Evolutionary conservation across 2,329 filamentous ascomycete species (phyloP).

Genomic region (Colletotrichum truncatum): DNA sequence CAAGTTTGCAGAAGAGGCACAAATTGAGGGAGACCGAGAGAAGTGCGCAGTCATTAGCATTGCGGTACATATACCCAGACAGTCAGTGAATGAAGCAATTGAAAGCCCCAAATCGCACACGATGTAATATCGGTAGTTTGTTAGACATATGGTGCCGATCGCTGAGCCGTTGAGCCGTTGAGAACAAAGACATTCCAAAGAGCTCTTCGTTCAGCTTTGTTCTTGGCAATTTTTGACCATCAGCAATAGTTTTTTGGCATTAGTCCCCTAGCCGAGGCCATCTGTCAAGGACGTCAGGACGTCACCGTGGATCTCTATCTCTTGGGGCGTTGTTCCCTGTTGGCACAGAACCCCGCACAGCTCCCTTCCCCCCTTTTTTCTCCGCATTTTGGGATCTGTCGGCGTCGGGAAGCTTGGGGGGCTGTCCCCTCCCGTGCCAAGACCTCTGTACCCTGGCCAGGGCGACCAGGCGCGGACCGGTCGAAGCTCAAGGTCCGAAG

Average conservation of each 20-base stretch:
- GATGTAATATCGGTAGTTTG: not conserved
- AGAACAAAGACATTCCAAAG: no score
- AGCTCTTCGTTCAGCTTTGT: no score
- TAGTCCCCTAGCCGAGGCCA: no score
- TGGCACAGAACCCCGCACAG: slow-evolving; percentile 14
- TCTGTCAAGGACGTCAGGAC: no score
- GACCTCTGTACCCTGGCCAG: slow-evolving; percentile 1
- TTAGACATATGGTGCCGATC: no score
- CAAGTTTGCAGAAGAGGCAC: no score
- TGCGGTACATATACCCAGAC: slow-evolving; percentile 25
- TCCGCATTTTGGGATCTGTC: slow-evolving; percentile 29
- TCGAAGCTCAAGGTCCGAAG: not conserved
- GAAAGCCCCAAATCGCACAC: not conserved
- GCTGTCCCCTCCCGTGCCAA: slow-evolving; percentile 18
- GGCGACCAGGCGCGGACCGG: slow-evolving; percentile 1
- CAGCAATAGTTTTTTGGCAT: no score
- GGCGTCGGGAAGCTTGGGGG: slow-evolving; percentile 13
- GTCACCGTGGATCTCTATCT: slow-evolving; percentile 1
- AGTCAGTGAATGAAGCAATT: slow-evolving; percentile 14
- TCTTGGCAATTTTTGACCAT: no score
- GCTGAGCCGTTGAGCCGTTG: no score
- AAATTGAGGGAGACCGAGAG: not conserved
- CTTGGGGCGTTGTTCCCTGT: slow-evolving; percentile 15
- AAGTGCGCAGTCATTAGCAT: slow-evolving; percentile 11
- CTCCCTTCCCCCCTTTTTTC: not conserved